Evolutionary conservation across 1,139 yeast genomes (phyloP), one percentile per base, ranked within the genome.

Genomic region (Blastobotrys niveus): DNA sequence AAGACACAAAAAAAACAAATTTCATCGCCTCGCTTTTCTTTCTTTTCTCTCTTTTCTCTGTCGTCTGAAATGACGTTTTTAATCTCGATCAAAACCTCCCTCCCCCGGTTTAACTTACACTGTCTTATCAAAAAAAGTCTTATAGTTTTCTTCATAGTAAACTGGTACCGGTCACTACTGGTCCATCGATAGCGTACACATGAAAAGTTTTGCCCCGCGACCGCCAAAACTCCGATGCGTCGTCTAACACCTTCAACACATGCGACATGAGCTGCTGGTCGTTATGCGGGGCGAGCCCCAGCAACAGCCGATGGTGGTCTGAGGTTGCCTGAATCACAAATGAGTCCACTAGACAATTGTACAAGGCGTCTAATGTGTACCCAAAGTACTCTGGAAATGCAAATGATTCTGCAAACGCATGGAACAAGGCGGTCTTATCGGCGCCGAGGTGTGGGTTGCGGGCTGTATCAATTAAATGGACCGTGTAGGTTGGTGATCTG

Each of bases 301-400:
- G 19, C 9, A 39, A 17, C 8, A 39, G 30, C 2, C 31, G 30
- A 9, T 39, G 36, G n/a, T n/a, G n/a, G n/a, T n/a, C n/a, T n/a
- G n/a, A n/a, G n/a, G 7, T 5, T n/a, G 35, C 35, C 8, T n/a
- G 6, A 14, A 9, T n/a, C 32, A 8, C 14, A 29, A 6, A 38
- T 7, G 26, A 44, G 32, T 46, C 47, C 19, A 32, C 27, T 26
- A 52, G 38, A 37, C 55, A 47, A 37, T 54, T 57, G 35, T 45
- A 48, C 24, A 54, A 34, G 10, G 56, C 55, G 7, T 42, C 45
- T 12, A 52, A 18, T 10, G 36, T 41, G 38, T 38, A 47, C 7
- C 56, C 57, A 37, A 41, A 54, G 42, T 45, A 45, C 29, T 46
- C 48, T 1, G 52, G 46, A 17, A 53, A 45, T 22, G 46, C 48